phyloP scores from a whole-genome alignment of 345 rosid species.

The Euphorbia peplus region DNA sequence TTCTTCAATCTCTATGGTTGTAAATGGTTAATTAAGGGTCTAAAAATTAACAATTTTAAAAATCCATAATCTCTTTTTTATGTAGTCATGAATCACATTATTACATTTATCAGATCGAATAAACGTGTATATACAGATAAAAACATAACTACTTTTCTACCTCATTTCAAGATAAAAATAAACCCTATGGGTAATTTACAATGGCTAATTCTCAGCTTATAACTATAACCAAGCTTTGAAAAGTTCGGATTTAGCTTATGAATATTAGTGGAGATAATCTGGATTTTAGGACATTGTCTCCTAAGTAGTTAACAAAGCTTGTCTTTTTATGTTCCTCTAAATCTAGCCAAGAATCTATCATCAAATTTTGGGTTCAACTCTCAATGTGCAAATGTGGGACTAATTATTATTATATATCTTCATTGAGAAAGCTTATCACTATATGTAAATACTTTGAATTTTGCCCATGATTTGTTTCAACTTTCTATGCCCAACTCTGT shows the following conservation, averaged over 20 bases:
- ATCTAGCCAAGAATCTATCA: conserved; percentile 19
- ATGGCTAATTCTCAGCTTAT: conserved; percentile 21
- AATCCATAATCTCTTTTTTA: too few species aligned
- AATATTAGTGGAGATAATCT: conserved; percentile 15
- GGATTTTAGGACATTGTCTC: conserved; percentile 26
- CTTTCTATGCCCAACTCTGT: not conserved
- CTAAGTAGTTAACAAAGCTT: conserved; percentile 34
- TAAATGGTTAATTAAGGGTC: too few species aligned
- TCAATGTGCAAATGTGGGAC: conserved; percentile 15
- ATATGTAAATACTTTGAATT: conserved; percentile 25
- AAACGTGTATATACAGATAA: too few species aligned
- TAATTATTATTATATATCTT: conserved; percentile 4
- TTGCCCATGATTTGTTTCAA: conserved; percentile 16
- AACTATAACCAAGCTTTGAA: too few species aligned
- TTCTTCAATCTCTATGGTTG: too few species aligned
- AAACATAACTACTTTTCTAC: too few species aligned
- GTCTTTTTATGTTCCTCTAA: conserved; percentile 24
- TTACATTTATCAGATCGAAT: too few species aligned
- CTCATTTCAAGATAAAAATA: not conserved
- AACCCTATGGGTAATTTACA: conserved; percentile 23
- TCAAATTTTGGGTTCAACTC: not conserved
- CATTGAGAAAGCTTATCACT: conserved; percentile 13
- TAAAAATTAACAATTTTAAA: too few species aligned
- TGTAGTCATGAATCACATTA: too few species aligned
- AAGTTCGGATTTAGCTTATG: conserved; percentile 19